Evolutionary conservation across 2,329 filamentous ascomycete species (phyloP), one percentile per base, ranked within the genome.

Genomic region (Cadophora malorum): DNA sequence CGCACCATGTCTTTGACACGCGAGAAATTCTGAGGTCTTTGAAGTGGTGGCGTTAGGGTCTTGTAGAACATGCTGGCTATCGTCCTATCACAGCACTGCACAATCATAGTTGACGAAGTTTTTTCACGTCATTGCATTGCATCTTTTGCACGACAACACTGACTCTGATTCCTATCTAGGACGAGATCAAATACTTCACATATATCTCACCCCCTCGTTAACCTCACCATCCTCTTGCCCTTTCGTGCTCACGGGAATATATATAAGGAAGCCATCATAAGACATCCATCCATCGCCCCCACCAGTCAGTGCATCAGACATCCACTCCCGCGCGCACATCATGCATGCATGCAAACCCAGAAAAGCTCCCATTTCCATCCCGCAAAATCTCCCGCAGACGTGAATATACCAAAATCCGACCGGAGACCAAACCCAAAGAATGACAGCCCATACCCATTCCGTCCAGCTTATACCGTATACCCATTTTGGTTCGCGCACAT

Each of bases 211-310:
- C 25, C 8, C 50, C 23, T 55, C 23, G 16, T 55, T 28, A 16
- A 23, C 14, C 31, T n/a, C 19, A 55, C 16, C 50, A 55, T 31
- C 50, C 49, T 45, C 35, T 14, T 3, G 1, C 16, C 41, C 16
- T 19, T 45, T 19, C 41, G 16, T 45, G 41, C 41, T 21, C 45
- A 21, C 19, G 41, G 12, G 16, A 21, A 49, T 21, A 45, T 45
- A 41, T 59, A 59, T 45, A 45, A 19, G 41, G 1, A 59, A 28
- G 45, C 14, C 35, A 49, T 64, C 52, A 33, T 56, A 56, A 56
- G 21, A 55, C 52, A 33, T 56, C 23, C 49, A 28, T 41, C 62
- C 50, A 41, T 45, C 62, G 41, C 12, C 12, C 28, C 47, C 47
- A 35, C 55, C 55, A 38, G 4, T 23, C 35, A 38, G 12, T 38